phyloP scores from a whole-genome alignment of 495 filamentous ascomycete genomes.

The Lindgomyces ingoldianus region DNA sequence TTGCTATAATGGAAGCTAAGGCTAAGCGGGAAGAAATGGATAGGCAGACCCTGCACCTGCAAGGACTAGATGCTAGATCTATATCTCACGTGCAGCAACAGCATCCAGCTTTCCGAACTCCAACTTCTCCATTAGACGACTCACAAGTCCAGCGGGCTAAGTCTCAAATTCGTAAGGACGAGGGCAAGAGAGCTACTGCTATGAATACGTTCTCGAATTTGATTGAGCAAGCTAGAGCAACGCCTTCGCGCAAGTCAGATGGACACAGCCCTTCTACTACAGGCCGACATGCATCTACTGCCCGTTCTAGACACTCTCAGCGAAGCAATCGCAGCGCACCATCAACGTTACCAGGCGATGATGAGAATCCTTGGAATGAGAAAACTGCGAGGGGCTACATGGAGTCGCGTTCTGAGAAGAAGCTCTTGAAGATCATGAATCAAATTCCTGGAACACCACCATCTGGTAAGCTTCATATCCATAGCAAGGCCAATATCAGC shows the following conservation, averaged over 20 bases:
- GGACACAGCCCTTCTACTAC: neutral
- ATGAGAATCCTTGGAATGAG: constrained; percentile 2
- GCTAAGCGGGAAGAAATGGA: neutral
- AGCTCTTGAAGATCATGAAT: constrained; percentile 36
- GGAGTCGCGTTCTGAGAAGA: constrained; percentile 38
- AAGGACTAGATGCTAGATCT: neutral
- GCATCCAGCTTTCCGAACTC: neutral
- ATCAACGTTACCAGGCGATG: neutral
- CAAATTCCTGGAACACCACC: constrained; percentile 25
- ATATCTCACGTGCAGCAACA: no score
- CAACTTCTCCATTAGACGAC: neutral
- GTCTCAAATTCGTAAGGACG: neutral
- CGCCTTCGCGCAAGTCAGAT: constrained; percentile 18
- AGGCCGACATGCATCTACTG: constrained; percentile 18
- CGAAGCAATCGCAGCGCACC: constrained; percentile 5
- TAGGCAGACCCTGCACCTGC: neutral
- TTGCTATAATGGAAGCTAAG: constrained; percentile 2
- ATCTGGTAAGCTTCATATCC: neutral
- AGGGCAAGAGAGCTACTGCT: neutral
- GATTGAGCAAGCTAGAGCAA: constrained; percentile 10
- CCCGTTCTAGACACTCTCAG: constrained; percentile 16
- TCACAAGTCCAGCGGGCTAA: neutral
- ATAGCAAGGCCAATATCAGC: neutral
- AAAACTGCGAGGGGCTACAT: constrained; percentile 36
- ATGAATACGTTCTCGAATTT: constrained; percentile 12